Evolutionary conservation across 768 basidiomycete species (phyloP), one percentile per base, ranked within the genome.

Genomic region (Brasilioporus rufonigricans): DNA sequence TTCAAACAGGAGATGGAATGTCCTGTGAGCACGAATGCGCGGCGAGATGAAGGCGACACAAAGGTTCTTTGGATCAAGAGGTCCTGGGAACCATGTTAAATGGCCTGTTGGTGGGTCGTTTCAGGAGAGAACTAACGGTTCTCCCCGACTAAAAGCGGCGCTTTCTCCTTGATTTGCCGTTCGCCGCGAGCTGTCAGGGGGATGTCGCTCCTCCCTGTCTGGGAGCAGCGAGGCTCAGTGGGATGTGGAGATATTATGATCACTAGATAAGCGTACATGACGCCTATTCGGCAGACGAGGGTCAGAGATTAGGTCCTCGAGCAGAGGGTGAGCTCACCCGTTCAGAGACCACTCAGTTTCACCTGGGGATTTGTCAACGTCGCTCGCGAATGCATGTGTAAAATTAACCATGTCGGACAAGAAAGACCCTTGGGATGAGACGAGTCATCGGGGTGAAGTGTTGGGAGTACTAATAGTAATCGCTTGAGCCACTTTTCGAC

Each of bases 311-410:
- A 5, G 46, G 29, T 10, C 1, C 21, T 5, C 4, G 16, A 48
- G 32, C 44, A 41, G 10, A 33, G 21, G 16, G 32, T 48, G 26
- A 52, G 16, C 82, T 69, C 53, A 86, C 83, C 93, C 93, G 62
- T 89, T 93, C 41, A 87, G 64, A 18, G 91, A 91, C 93, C 94
- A 98, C 69, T 95, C 94, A 2, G 95, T 98, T 76, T 97, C 89
- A 31, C 93, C 90, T 92, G 50, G 21, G 18, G 19, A 0, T 16
- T 35, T 4, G 52, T 68, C 48, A 56, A 18, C n/a, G 14, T 43
- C 21, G 39, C 13, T 31, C 18, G 44, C 19, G 49, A 38, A 49
- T 24, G 29, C 9, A 21, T 7, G 52, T 23, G n/a, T 13, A 29
- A 35, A 16, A 56, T 61, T 64, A 63, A 85, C 89, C 92, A 68